A percentile compares a stretch with the other conserved stretches of the same genome.
Evolutionary conservation across 306 rosid species (phyloP).

Genomic region (Arachis stenosperma): DNA sequence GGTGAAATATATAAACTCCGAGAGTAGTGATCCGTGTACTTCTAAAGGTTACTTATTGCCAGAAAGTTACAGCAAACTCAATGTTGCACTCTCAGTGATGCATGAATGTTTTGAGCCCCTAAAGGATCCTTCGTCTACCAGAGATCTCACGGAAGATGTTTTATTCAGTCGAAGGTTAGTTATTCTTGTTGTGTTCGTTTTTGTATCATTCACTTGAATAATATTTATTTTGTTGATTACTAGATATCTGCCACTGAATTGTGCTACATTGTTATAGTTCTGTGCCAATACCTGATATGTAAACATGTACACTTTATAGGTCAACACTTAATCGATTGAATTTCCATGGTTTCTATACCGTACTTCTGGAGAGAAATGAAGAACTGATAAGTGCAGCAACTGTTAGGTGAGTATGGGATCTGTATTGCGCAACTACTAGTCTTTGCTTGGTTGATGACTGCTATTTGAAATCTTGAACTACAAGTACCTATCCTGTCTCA

Average conservation of each 20-base stretch:
- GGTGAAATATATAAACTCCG: constrained; percentile 49
- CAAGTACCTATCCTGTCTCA: constrained; percentile 6
- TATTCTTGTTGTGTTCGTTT: constrained; percentile 19
- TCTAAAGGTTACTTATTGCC: constrained; percentile 39
- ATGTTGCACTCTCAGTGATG: constrained; percentile 77
- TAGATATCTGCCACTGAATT: constrained; percentile 6
- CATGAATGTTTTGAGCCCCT: constrained; percentile 93
- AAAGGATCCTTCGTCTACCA: constrained; percentile 56
- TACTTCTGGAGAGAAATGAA: constrained; percentile 74
- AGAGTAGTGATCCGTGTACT: constrained; percentile 32
- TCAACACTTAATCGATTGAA: constrained; percentile 78
- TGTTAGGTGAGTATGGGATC: constrained; percentile 61
- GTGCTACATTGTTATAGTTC: constrained; percentile 24
- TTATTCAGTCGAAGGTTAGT: constrained; percentile 74
- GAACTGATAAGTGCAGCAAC: constrained; percentile 80
- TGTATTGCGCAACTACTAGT: constrained; percentile 4
- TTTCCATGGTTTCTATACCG: constrained; percentile 79
- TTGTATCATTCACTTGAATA: not conserved
- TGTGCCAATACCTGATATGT: constrained; percentile 26
- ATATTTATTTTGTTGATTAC: not conserved
- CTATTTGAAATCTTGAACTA: constrained; percentile 15
- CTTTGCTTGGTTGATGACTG: constrained; percentile 24
- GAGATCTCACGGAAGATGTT: constrained; percentile 74
- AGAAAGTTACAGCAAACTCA: constrained; percentile 70
- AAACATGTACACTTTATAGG: constrained; percentile 48